Evolutionary conservation across 768 basidiomycete genomes (phyloP).

Genomic region (Kwoniella sp.): DNA sequence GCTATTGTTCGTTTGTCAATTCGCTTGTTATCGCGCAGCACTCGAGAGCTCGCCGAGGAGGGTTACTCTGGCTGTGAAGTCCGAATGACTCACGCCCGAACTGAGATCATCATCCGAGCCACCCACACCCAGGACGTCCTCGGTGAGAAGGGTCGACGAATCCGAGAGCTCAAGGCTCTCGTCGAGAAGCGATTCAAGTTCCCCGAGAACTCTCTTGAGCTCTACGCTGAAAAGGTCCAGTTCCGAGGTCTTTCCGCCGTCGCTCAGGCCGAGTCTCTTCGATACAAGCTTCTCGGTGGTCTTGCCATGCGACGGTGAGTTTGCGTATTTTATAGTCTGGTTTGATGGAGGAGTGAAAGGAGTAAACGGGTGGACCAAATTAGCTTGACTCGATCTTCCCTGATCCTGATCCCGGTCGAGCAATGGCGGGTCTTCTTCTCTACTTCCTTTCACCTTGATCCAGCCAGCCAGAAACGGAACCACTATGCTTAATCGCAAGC

Average conservation of each 20-base stretch:
- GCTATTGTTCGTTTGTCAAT: slow-evolving; percentile 57
- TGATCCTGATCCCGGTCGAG: too few species aligned
- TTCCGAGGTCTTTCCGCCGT: slow-evolving; percentile 97
- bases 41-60: slow-evolving; percentile 92
- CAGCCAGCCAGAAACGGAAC: too few species aligned
- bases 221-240: slow-evolving; percentile 99
- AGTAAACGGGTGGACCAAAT: neutral
- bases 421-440: neutral
- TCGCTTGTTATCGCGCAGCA: slow-evolving; percentile 34
- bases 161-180: slow-evolving; percentile 95
- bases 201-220: slow-evolving; percentile 96
- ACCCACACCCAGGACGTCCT: slow-evolving; percentile 96
- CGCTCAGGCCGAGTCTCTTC: slow-evolving; percentile 95
- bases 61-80: slow-evolving; percentile 99
- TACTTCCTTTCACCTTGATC: neutral
- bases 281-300: slow-evolving; percentile 99
- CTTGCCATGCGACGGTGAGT: slow-evolving; percentile 95
- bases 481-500: neutral
- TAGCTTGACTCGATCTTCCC: neutral
- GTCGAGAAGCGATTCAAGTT: slow-evolving; percentile 99
- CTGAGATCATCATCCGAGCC: slow-evolving; percentile 99
- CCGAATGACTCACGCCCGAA: slow-evolving; percentile 97
- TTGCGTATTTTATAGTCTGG: neutral
- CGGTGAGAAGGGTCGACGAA: slow-evolving; percentile 98
- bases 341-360: too few species aligned